Percentiles rank a stretch among this genome's conserved stretches.
These are phyloP conservation scores for Tilletia caries DNA, from an alignment of 1,284 basidiomycete genomes.

Conservation along the genomic window DNA sequence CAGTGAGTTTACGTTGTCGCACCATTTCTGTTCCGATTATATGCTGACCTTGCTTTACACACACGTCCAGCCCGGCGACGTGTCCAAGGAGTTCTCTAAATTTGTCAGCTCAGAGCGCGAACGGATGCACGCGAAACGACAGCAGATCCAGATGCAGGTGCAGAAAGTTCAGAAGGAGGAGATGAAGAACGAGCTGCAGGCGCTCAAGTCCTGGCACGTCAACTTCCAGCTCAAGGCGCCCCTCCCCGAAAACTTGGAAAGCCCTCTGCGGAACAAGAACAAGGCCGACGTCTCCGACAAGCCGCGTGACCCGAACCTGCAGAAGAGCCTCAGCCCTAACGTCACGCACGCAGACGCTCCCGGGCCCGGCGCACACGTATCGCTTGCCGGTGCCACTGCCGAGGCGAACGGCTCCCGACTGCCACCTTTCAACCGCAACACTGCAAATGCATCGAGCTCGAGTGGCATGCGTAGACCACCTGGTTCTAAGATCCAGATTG, in stretches of 20 bases:
- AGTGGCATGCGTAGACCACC: constrained; percentile 20
- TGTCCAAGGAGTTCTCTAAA: constrained; percentile 42
- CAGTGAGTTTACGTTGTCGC: not conserved
- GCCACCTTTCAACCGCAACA: constrained; percentile 5
- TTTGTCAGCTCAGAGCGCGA: constrained; percentile 49
- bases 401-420: not conserved
- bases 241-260: constrained; percentile 88
- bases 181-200: constrained; percentile 71
- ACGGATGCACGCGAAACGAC: constrained; percentile 24
- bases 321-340: constrained; percentile 41
- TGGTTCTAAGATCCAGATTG: constrained; percentile 62
- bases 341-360: constrained; percentile 25
- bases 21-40: not conserved
- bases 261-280: constrained; percentile 28
- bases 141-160: too few relatives aligned
- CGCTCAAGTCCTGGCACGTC: constrained; percentile 84
- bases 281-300: constrained; percentile 40
- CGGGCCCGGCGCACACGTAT: not conserved
- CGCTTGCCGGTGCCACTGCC: not conserved
- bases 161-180: constrained; percentile 16
- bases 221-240: constrained; percentile 94
- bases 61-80: constrained; percentile 7
- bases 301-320: constrained; percentile 39
- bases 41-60: too few relatives aligned
- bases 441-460: constrained; percentile 22